Base-by-base conservation (phyloP, 164 flowering plant genomes). In the Echeveria elegans region DNA sequence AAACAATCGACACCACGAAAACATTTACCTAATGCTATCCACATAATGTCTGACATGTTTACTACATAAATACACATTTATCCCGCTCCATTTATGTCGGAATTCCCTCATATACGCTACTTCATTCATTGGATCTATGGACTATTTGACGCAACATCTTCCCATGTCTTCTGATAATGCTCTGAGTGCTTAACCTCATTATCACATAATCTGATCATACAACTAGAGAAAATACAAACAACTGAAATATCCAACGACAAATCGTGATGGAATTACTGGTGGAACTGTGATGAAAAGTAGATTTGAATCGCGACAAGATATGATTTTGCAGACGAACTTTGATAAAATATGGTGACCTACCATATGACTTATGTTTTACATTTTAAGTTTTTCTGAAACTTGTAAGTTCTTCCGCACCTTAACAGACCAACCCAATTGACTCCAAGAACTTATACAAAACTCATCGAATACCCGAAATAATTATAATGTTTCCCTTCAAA, bases 341-440 rank as follows among this genome's bases (percentile, higher is more conserved):
- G 56, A n/a, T 50, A 50, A n/a, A 3, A 56, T 28, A 56, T 2
- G 61, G 61, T 56, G 61, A 56, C 32, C 61, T 56, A 56, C 61
- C 61, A 56, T 23, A 56, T 56, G 61, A 56, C 61, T 28, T n/a
- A n/a, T n/a, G n/a, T n/a, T n/a, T n/a, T n/a, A n/a, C n/a, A n/a
- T 48, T 19, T 9, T 18, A 24, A 19, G 23, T 21, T 52, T n/a
- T 52, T 12, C 58, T 52, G 58, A 52, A 52, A 52, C 26, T 52
- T 52, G 14, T 8, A 43, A 43, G 15, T 48, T 4, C 15, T n/a
- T n/a, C n/a, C 47, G 5, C 18, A 43, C 16, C 47, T 43, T 18
- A 16, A 43, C 47, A 43, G 47, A 43, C 47, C 16, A 43, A 43
- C n/a, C 47, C 15, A 43, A 15, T 10, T 48, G 56, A 19, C 56